These are phyloP conservation scores for Candida tammaniensis DNA, from an alignment of 805 yeast genomes.

Conservation along the genomic window DNA sequence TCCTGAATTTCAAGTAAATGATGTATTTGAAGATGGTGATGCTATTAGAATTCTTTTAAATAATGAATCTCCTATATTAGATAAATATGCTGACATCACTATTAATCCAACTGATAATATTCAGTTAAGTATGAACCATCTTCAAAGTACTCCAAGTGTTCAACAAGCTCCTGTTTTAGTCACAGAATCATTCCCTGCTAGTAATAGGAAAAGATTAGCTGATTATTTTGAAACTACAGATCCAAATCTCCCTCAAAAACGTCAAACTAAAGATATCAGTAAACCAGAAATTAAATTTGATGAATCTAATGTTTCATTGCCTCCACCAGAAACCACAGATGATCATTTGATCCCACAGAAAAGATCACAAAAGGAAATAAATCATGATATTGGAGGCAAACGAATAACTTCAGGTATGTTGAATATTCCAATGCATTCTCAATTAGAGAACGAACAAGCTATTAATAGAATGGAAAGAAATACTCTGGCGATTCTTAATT, in stretches of 20 bases:
- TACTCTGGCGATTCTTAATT: background rate
- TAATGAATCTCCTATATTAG: constrained; percentile 14
- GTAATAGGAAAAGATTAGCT: constrained; percentile 18
- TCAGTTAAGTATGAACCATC: too few species aligned
- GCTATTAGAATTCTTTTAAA: constrained; percentile 33
- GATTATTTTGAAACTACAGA: constrained; percentile 24
- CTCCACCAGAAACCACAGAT: constrained; percentile 30
- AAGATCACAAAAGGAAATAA: constrained; percentile 7
- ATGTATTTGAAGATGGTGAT: constrained; percentile 53
- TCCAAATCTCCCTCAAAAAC: constrained; percentile 24
- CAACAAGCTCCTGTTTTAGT: constrained; percentile 23
- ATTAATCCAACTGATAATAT: constrained; percentile 1
- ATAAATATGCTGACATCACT: background rate
- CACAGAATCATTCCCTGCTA: constrained; percentile 10
- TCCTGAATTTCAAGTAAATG: constrained; percentile 66
- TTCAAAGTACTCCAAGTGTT: constrained; percentile 21
- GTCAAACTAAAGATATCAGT: constrained; percentile 1
- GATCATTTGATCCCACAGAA: constrained; percentile 29
- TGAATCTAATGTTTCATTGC: constrained; percentile 25
- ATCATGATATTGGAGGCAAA: constrained; percentile 8
- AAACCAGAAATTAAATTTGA: constrained; percentile 6
- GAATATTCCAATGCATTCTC: constrained; percentile 29
- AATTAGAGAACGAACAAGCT: constrained; percentile 21
- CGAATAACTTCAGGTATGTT: constrained; percentile 45
- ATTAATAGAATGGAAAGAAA: constrained; percentile 4